Conservation (phyloP, 192 early-diverging fungal species). For the Linderina pennispora region DNA sequence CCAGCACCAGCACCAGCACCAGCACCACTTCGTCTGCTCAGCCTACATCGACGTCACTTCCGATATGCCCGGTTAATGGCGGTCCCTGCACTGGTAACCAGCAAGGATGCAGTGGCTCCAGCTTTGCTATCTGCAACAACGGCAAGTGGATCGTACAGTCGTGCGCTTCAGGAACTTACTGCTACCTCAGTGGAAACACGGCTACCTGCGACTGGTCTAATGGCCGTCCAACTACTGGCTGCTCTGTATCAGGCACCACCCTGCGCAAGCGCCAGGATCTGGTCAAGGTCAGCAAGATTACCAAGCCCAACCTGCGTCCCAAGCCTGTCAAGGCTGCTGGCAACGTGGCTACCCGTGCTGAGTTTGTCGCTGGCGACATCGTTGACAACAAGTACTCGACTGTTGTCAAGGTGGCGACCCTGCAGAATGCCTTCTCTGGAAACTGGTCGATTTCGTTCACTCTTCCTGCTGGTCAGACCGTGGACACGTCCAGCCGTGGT, state of each 20-base stretch:
- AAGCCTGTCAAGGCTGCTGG: constrained; percentile 25
- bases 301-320: constrained; percentile 21
- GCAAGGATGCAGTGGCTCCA: constrained; percentile 39
- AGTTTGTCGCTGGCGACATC: constrained; percentile 34
- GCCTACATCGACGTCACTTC: constrained; percentile 18
- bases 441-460: constrained; percentile 41
- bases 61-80: constrained; percentile 38
- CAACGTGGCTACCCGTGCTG: constrained; percentile 36
- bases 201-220: constrained; percentile 42
- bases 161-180: constrained; percentile 44
- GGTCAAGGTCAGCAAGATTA: constrained; percentile 17
- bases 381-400: constrained; percentile 25
- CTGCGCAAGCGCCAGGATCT: constrained; percentile 27
- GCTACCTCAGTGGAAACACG: constrained; percentile 22
- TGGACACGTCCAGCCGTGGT: constrained; percentile 35
- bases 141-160: constrained; percentile 37
- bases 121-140: constrained; percentile 44
- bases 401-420: constrained; percentile 40
- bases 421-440: constrained; percentile 31
- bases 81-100: constrained; percentile 28
- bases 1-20: constrained; percentile 3
- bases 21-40: constrained; percentile 9
- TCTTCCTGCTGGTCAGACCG: constrained; percentile 29
- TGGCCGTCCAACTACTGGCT: constrained; percentile 30
- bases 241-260: constrained; percentile 22